Percentiles rank a stretch among this genome's conserved stretches.
Evolutionary conservation across 495 filamentous ascomycete species (phyloP).

Genomic region (Tricharina praecox): DNA sequence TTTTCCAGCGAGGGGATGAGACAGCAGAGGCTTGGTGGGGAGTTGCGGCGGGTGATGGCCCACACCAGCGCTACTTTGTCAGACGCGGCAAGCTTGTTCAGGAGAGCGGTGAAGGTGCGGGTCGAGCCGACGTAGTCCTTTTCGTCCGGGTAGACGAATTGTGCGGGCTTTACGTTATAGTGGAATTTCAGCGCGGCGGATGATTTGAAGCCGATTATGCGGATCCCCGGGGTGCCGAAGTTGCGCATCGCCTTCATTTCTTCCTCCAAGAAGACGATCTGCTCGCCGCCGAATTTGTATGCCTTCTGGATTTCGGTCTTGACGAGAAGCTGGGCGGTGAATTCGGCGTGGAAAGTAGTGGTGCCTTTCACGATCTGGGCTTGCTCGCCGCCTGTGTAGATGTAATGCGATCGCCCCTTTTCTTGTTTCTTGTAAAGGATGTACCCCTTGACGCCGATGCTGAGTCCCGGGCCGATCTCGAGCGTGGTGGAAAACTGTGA

Average conservation of each 20-base stretch:
- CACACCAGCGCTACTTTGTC: conserved; percentile 72
- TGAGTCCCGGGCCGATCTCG: conserved; percentile 69
- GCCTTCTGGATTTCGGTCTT: conserved; percentile 75
- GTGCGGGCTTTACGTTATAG: conserved; percentile 69
- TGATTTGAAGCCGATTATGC: conserved; percentile 89
- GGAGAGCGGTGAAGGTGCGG: conserved; percentile 77
- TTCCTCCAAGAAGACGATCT: conserved; percentile 67
- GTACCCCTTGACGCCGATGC: conserved; percentile 84
- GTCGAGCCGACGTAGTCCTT: conserved; percentile 78
- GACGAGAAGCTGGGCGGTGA: conserved; percentile 56
- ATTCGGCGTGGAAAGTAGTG: conserved; percentile 55
- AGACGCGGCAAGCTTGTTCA: conserved; percentile 63
- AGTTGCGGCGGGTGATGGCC: conserved; percentile 71
- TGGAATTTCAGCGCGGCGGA: conserved; percentile 57
- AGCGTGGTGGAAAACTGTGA: conserved; percentile 72
- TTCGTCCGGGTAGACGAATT: conserved; percentile 90
- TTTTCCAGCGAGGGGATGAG: conserved; percentile 58
- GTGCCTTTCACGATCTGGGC: conserved; percentile 59
- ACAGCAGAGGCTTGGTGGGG: conserved; percentile 58
- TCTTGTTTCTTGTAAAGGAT: conserved; percentile 70
- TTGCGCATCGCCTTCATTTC: conserved; percentile 59
- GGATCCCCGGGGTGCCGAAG: conserved; percentile 66
- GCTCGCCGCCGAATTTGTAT: conserved; percentile 88
- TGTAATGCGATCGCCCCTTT: conserved; percentile 60
- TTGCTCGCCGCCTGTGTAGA: conserved; percentile 71